Percentiles rank a stretch among this genome's conserved stretches.
Evolutionary conservation across 305 asterid species (phyloP).

Genomic region (Fraxinus nigra): DNA sequence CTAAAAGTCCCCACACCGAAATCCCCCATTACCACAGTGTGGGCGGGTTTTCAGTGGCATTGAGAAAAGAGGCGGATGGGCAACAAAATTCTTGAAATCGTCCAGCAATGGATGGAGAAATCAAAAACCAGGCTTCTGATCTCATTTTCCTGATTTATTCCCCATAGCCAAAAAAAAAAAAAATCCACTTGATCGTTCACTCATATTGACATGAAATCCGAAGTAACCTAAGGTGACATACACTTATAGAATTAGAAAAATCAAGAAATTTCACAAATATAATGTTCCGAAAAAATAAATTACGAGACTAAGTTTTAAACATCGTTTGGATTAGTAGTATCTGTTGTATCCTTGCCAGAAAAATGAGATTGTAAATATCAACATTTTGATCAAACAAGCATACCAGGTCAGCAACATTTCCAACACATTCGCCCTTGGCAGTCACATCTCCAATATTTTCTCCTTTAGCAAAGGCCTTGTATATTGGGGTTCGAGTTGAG

Average conservation of each 20-base stretch:
- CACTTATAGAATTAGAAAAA: not conserved
- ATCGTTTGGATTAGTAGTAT: slow-evolving; percentile 13
- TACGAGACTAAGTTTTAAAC: not conserved
- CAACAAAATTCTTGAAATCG: not conserved
- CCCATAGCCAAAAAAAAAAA: not conserved
- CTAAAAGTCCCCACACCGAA: not conserved
- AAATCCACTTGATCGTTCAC: not conserved
- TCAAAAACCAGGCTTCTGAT: not conserved
- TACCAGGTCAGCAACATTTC: slow-evolving; percentile 95
- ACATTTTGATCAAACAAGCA: slow-evolving; percentile 22
- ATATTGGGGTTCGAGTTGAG: slow-evolving; percentile 93
- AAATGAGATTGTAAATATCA: slow-evolving; percentile 13
- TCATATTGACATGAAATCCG: not conserved
- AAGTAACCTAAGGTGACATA: not conserved
- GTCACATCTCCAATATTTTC: slow-evolving; percentile 99
- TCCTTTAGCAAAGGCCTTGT: slow-evolving; percentile 98
- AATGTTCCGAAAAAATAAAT: slow-evolving; percentile 16
- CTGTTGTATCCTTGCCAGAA: slow-evolving; percentile 7
- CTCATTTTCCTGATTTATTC: not conserved
- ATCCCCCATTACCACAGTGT: not conserved
- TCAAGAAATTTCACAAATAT: not conserved
- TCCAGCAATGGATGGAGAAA: not conserved
- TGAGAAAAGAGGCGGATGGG: not conserved
- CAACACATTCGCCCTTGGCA: slow-evolving; percentile 98
- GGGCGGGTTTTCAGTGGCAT: not conserved